These are phyloP conservation scores for Pythium scleroteichum DNA, from an alignment of 352 stramenopile genomes.

Conservation along the genomic window DNA sequence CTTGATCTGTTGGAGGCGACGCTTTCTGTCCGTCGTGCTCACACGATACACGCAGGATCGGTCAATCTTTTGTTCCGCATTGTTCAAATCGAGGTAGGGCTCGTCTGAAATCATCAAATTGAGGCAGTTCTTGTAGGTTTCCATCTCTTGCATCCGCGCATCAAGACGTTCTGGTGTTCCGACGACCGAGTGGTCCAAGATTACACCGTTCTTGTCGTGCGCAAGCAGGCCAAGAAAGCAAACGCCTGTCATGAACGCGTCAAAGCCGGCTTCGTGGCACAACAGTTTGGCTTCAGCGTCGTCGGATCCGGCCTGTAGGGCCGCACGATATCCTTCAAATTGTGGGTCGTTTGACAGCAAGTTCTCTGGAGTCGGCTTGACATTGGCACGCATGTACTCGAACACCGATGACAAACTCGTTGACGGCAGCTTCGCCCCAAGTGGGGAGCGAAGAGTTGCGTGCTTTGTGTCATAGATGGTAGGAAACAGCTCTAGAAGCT, in stretches of 20 bases:
- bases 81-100: slow-evolving; percentile 53
- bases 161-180: slow-evolving; percentile 37
- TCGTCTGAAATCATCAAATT: slow-evolving; percentile 83
- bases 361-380: slow-evolving; percentile 52
- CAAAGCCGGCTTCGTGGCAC: slow-evolving; percentile 84
- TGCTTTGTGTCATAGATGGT: slow-evolving; percentile 84
- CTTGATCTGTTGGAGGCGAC: slow-evolving; percentile 51
- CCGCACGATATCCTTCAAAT: slow-evolving; percentile 65
- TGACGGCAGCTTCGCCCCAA: slow-evolving; percentile 57
- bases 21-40: slow-evolving; percentile 58
- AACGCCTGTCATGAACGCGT: slow-evolving; percentile 84
- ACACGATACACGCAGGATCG: slow-evolving; percentile 64
- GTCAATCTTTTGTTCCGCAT: slow-evolving; percentile 63
- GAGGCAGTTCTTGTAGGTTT: slow-evolving; percentile 66
- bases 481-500: slow-evolving; percentile 71
- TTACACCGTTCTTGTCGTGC: slow-evolving; percentile 52
- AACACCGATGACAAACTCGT: slow-evolving; percentile 69
- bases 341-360: slow-evolving; percentile 53
- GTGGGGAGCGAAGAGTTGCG: slow-evolving; percentile 51
- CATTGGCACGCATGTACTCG: slow-evolving; percentile 72
- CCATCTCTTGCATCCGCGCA: slow-evolving; percentile 45
- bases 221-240: slow-evolving; percentile 73
- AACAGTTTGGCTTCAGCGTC: slow-evolving; percentile 53
- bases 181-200: slow-evolving; percentile 31
- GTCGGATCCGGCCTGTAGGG: slow-evolving; percentile 51